Evolutionary conservation across 2,329 filamentous ascomycete species (phyloP), one percentile per base, ranked within the genome.

Genomic region (Hymenoscyphus occultus): DNA sequence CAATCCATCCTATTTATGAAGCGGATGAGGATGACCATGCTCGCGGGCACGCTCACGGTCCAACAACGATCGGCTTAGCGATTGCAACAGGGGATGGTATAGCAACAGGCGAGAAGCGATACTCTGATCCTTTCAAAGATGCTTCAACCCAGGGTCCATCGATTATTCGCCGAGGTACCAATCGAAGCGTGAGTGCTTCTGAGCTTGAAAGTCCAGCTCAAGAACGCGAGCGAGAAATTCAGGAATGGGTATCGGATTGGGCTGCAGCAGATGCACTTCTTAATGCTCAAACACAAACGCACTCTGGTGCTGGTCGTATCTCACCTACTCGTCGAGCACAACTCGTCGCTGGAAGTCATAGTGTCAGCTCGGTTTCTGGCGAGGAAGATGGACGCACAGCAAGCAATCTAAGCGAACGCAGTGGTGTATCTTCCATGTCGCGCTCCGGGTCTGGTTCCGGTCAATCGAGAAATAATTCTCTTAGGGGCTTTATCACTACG

Each of bases 1-100:
- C 80, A 31, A 89, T 89, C 32, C 86, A 87, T 71, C 84, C 85
- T 0, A 89, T 89, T 57, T 85, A 87, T 13, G 86, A 88, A 65
- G 86, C 88, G 67, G 83, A 86, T 60, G 83, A 85, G 64, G 78
- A 79, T 32, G 72, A 71, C 32, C 64, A 68, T 45, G 62, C 60
- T 54, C 48, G 62, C 16, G 32, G 19, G 28, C 60, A 64, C 22
- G 65, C 58, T 7, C 61, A 65, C 5, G 64, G 60, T 57, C 22
- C n/a, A 19, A 39, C 40, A 31, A 69, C 22, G 22, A 22, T 73
- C 7, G 71, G 72, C 5, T 12, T 54, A 13, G 48, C 48, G 19
- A 22, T 73, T 42, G 71, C 69, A 3, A 56, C 71, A 39, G 69
- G 69, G 5, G 68, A 69, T 22, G 69, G 69, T 1, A 56, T 62